A percentile compares a stretch with the other conserved stretches of the same genome.
phyloP scores from a whole-genome alignment of 768 basidiomycete species.

The Gelatoporia subvermispora region DNA sequence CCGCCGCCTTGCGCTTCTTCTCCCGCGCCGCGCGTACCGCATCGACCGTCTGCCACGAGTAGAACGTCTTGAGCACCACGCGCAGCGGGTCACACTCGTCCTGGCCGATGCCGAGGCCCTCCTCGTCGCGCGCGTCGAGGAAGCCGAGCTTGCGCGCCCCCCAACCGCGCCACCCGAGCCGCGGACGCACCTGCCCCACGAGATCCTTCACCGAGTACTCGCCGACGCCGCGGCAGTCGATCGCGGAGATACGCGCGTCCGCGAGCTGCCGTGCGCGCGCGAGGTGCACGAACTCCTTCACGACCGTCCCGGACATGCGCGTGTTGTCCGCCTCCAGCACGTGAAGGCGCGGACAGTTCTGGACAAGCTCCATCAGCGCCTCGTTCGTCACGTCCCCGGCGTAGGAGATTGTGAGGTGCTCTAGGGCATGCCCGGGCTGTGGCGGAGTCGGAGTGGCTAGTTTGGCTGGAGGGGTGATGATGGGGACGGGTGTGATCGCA shows the following conservation, averaged over 20 bases:
- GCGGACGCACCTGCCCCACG: constrained; percentile 51
- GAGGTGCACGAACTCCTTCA: constrained; percentile 64
- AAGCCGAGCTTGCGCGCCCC: constrained; percentile 66
- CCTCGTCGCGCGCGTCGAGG: constrained; percentile 67
- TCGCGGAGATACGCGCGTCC: constrained; percentile 58
- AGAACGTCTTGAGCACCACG: constrained; percentile 80
- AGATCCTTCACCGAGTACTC: constrained; percentile 64
- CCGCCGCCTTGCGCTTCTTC: constrained; percentile 55
- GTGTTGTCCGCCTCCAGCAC: constrained; percentile 81
- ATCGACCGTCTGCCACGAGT: constrained; percentile 84
- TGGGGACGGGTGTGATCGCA: constrained; percentile 49
- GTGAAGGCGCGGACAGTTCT: constrained; percentile 53
- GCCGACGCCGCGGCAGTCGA: constrained; percentile 71
- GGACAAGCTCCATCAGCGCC: constrained; percentile 60
- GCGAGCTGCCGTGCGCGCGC: constrained; percentile 40
- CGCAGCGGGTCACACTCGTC: constrained; percentile 75
- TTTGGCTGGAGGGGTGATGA: constrained; percentile 9
- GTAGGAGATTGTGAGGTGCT: constrained; percentile 67
- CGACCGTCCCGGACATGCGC: constrained; percentile 51
- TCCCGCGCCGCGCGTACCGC: constrained; percentile 62
- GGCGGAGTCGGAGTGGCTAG: constrained; percentile 19
- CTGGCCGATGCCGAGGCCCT: constrained; percentile 63
- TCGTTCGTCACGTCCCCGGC: constrained; percentile 61
- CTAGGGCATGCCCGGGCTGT: constrained; percentile 62
- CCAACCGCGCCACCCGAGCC: constrained; percentile 71